phyloP scores from a whole-genome alignment of 345 rosid species.

The Acer negundo region DNA sequence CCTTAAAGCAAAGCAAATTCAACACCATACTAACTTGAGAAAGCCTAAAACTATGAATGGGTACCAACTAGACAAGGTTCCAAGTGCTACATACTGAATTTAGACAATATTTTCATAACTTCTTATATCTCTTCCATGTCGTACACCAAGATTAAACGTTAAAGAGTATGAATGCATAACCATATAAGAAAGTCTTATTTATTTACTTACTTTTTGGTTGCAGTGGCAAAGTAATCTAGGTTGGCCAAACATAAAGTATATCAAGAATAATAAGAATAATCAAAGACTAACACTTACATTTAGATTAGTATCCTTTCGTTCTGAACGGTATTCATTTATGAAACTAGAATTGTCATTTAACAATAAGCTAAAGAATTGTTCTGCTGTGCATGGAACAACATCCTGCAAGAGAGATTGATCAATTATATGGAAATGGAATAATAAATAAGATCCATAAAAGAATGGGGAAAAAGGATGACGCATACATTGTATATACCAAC shows the following conservation, averaged over 20 bases:
- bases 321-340: conserved; percentile 63
- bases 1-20: neutral
- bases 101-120: neutral
- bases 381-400: conserved; percentile 74
- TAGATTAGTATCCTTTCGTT: conserved; percentile 78
- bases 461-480: conserved; percentile 17
- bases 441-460: conserved; percentile 13
- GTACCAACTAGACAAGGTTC: neutral
- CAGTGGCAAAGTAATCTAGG: neutral
- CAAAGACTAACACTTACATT: conserved; percentile 47
- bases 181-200: neutral
- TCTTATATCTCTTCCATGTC: neutral
- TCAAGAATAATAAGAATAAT: neutral
- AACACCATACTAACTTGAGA: neutral
- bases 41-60: neutral
- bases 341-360: conserved; percentile 71
- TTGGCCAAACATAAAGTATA: conserved; percentile 5
- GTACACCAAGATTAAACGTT: neutral
- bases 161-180: conserved; percentile 2
- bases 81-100: neutral
- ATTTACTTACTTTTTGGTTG: neutral
- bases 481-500: conserved; percentile 68
- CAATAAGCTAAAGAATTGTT: conserved; percentile 59
- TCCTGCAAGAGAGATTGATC: conserved; percentile 49
- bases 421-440: conserved; percentile 19